Percentiles rank a stretch among this genome's conserved stretches.
Evolutionary conservation across 2,329 filamentous ascomycete genomes (phyloP).

Genomic region (Fusarium sp.): DNA sequence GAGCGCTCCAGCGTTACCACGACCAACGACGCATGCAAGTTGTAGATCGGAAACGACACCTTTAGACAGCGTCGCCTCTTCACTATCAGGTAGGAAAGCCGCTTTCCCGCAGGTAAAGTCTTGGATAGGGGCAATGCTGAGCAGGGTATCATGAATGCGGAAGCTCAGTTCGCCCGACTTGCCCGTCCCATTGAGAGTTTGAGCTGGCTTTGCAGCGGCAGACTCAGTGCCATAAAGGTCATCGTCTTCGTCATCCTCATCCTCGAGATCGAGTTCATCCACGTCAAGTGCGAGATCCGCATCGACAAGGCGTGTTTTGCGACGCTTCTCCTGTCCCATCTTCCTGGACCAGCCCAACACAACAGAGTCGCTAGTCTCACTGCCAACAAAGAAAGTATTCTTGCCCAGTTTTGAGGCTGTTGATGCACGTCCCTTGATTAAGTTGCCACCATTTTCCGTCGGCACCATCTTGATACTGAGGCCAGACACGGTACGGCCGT

Average conservation of each 20-base stretch:
- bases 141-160: conserved; percentile 81
- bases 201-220: conserved; percentile 71
- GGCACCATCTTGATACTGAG: conserved; percentile 80
- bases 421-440: conserved; percentile 76
- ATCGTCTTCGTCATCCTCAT: conserved; percentile 77
- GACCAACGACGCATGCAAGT: conserved; percentile 74
- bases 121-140: conserved; percentile 85
- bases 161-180: conserved; percentile 80
- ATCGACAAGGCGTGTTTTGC: conserved; percentile 73
- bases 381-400: conserved; percentile 85
- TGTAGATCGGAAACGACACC: conserved; percentile 72
- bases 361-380: conserved; percentile 85
- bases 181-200: conserved; percentile 57
- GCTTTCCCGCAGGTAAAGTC: conserved; percentile 80
- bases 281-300: conserved; percentile 66
- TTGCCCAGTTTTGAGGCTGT: conserved; percentile 79
- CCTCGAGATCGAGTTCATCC: conserved; percentile 68
- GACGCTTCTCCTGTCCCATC: conserved; percentile 75
- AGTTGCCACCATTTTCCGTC: conserved; percentile 72
- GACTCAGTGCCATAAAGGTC: conserved; percentile 74
- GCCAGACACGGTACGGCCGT: conserved; percentile 92
- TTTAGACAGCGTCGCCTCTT: conserved; percentile 59
- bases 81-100: conserved; percentile 59
- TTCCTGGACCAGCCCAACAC: conserved; percentile 86
- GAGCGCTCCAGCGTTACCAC: conserved; percentile 77